Evolutionary conservation across 139 green algal genomes (phyloP).

Genomic region (Closterium sp.): DNA sequence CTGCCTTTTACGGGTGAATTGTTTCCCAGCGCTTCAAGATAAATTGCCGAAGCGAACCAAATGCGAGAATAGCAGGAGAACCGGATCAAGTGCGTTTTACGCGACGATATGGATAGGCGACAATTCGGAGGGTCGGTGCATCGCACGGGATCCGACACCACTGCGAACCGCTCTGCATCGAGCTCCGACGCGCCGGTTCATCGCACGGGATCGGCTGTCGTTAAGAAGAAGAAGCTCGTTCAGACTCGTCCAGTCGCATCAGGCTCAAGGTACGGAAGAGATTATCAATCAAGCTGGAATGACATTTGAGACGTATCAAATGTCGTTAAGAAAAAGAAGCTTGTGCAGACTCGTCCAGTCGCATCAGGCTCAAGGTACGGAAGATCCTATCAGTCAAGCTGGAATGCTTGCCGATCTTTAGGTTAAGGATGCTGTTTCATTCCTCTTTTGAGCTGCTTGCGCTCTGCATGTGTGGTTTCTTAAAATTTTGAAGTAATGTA

Average conservation of each 20-base stretch:
- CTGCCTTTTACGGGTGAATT: not conserved
- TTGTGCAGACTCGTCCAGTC: not conserved
- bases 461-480: too few relatives aligned
- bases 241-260: not conserved
- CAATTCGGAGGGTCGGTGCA: not conserved
- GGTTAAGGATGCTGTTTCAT: too few relatives aligned
- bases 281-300: too few relatives aligned
- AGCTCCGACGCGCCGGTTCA: not conserved
- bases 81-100: not conserved
- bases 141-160: not conserved
- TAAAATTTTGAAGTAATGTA: too few relatives aligned
- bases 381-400: too few relatives aligned
- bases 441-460: too few relatives aligned
- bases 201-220: not conserved
- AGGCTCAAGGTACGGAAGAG: not conserved
- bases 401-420: too few relatives aligned
- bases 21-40: not conserved
- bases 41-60: not conserved
- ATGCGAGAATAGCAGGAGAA: not conserved
- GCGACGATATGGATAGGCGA: not conserved
- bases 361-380: not conserved
- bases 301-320: too few relatives aligned
- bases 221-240: not conserved
- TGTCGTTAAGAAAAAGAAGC: not conserved
- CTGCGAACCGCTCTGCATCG: not conserved